These are phyloP conservation scores for Thoreauomyces humboldtii DNA, from an alignment of 192 early-diverging fungal species.

Conservation along the genomic window DNA sequence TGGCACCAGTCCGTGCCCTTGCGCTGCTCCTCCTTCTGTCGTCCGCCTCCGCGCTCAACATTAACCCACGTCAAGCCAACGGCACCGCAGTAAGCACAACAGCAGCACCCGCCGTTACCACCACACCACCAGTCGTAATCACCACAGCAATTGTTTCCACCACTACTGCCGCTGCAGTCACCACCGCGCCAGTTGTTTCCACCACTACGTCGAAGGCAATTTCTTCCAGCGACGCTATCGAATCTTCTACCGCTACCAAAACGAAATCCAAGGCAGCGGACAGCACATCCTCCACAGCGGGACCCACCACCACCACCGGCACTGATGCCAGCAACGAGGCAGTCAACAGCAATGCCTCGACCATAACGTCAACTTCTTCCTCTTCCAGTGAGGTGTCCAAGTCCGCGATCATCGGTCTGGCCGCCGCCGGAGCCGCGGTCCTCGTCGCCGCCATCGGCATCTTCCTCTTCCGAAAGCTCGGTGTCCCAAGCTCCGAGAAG, in stretches of 20 bases:
- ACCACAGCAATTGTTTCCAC: not conserved
- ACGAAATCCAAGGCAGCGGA: too few relatives aligned
- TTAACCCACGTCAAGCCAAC: not conserved
- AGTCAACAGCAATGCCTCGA: too few relatives aligned
- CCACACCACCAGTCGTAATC: not conserved
- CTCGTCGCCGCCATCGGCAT: slow-evolving; percentile 16
- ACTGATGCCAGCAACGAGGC: too few relatives aligned
- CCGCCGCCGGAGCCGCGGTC: slow-evolving; percentile 16
- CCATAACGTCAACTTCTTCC: too few relatives aligned
- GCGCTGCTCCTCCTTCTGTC: not conserved
- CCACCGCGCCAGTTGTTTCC: not conserved
- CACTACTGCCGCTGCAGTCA: not conserved
- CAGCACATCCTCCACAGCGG: too few relatives aligned
- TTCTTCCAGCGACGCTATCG: too few relatives aligned
- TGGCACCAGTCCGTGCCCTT: not conserved
- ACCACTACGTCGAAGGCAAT: not conserved
- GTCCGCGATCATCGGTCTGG: slow-evolving; percentile 1
- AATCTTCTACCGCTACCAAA: too few relatives aligned
- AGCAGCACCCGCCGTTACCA: not conserved
- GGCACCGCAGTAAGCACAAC: not conserved
- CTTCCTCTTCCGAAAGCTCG: slow-evolving; percentile 18
- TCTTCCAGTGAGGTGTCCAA: not conserved
- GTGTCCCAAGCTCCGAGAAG: not conserved
- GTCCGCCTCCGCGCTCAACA: not conserved
- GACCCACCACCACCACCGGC: too few relatives aligned